Percentiles rank a stretch among this genome's conserved stretches.
phyloP scores from a whole-genome alignment of 2,329 filamentous ascomycete genomes.

The Botrytis squamosa region DNA sequence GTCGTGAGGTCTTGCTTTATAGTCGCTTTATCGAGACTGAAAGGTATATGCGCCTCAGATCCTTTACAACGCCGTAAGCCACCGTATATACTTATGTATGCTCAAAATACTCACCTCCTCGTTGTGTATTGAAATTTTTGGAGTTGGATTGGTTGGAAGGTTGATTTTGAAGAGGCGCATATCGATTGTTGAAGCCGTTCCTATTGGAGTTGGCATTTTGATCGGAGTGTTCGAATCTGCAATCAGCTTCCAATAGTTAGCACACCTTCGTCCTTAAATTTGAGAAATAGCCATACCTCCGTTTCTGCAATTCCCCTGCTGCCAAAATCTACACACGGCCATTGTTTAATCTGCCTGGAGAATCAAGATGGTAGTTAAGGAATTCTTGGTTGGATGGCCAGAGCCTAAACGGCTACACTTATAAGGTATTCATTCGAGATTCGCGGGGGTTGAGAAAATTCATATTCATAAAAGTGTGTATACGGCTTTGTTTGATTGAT shows the following conservation, averaged over 20 bases:
- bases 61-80: constrained; percentile 13
- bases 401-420: constrained; percentile 13
- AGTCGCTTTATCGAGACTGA: constrained; percentile 43
- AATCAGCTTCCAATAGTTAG: constrained; percentile 48
- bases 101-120: constrained; percentile 24
- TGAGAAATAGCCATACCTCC: constrained; percentile 31
- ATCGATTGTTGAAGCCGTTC: constrained; percentile 37
- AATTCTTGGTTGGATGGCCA: background rate
- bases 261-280: background rate
- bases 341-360: background rate
- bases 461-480: constrained; percentile 1
- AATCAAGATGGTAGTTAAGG: background rate
- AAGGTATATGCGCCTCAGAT: constrained; percentile 26
- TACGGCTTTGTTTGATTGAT: background rate
- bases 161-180: constrained; percentile 34
- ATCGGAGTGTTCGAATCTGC: constrained; percentile 56
- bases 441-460: background rate
- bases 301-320: constrained; percentile 61
- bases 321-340: constrained; percentile 59
- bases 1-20: constrained; percentile 67
- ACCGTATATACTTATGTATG: background rate
- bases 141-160: constrained; percentile 24
- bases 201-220: constrained; percentile 37
- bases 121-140: constrained; percentile 27
- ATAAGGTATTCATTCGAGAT: constrained; percentile 10